Base-by-base conservation (phyloP, 1,284 basidiomycete species). In the Athelia sp. region DNA sequence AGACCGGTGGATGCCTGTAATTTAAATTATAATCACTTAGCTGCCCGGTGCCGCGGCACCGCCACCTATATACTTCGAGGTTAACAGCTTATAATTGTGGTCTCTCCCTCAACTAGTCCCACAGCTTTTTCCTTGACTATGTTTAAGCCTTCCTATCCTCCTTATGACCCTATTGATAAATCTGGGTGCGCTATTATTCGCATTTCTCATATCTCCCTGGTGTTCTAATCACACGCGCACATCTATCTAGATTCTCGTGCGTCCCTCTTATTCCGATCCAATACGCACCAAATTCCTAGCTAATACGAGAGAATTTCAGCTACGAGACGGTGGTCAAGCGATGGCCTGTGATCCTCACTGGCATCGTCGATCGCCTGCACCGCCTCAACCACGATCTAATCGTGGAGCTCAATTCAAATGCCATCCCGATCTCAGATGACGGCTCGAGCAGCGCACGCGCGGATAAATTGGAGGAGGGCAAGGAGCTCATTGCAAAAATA, bases 331-430 rank as follows among this genome's bases (percentile, higher is more conserved):
- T 82, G 8, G 57, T 73, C 47, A 74, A 76, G 64, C 76, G 93
- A 51, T 98, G 96, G 96, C 96, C 96, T 1, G 76, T 89, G 26
- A 98, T 96, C 57, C 73, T 94, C 45, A 92, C 92, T 4, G 77
- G 79, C 50, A 75, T 91, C 50, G 84, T 93, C 56, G 87, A 91
- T 62, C 79, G 80, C 44, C 67, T 93, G 42, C 78, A 84, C 58
- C 76, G 75, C 45, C 64, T 71, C 52, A 78, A 81, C 49, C 81
- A 86, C 61, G 66, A 74, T 50, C 62, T 81, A 31, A 70, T 72
- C 14, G 54, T 71, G 54, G 57, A n/a, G n/a, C n/a, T n/a, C n/a
- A n/a, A n/a, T n/a, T n/a, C n/a, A n/a, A n/a, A n/a, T n/a, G n/a
- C n/a, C n/a, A n/a, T n/a, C n/a, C n/a, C n/a, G n/a, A n/a, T n/a